Conservation (phyloP, 345 rosid species). For the Citrus australasica region DNA sequence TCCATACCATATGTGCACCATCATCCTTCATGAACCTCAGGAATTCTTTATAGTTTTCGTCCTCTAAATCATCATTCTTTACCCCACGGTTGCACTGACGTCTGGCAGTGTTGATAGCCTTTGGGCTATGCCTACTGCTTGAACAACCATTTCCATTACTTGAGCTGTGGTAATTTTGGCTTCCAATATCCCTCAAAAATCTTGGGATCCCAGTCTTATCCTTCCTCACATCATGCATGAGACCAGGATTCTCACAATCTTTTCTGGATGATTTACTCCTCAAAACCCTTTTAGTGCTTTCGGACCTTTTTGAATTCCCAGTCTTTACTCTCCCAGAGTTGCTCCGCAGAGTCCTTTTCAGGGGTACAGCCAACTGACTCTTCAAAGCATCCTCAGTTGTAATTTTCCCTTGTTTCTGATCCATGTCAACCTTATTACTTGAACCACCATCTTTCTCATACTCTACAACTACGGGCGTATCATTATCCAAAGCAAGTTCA, state of each 20-base stretch:
- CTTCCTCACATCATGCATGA: neutral
- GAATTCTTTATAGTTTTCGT: no score
- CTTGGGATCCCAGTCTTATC: neutral
- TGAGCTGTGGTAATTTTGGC: constrained; percentile 11
- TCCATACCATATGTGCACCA: neutral
- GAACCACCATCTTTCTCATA: constrained; percentile 12
- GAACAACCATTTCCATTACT: neutral
- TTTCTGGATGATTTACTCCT: neutral
- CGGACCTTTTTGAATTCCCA: neutral
- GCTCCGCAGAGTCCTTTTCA: neutral
- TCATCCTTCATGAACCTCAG: neutral
- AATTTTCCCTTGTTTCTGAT: neutral
- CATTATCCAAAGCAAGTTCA: constrained; percentile 14
- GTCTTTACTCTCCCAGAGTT: neutral
- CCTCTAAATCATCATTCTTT: no score
- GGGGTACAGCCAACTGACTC: constrained; percentile 6
- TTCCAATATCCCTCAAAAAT: constrained; percentile 17
- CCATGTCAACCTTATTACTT: neutral
- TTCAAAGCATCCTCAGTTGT: neutral
- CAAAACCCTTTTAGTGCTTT: neutral
- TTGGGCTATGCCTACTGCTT: neutral
- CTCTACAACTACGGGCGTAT: constrained; percentile 15
- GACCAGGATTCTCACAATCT: neutral
- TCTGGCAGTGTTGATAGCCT: neutral
- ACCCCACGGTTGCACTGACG: neutral